Evolutionary conservation across 371 early-diverging fungal genomes (phyloP).

Genomic region (Thermomucor indicae-seudaticae): DNA sequence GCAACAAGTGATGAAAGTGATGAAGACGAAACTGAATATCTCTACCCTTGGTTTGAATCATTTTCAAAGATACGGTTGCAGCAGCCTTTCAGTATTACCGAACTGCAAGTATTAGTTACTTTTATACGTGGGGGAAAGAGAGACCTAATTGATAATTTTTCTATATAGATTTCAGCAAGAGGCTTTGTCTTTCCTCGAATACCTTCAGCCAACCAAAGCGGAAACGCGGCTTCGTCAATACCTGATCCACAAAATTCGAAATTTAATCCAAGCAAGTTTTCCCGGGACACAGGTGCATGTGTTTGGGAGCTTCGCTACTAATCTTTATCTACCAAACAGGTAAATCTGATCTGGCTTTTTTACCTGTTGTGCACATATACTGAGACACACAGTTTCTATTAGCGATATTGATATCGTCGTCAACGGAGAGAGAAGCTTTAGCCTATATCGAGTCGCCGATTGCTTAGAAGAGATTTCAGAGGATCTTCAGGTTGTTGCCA

Average conservation of each 20-base stretch:
- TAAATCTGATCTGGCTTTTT: constrained; percentile 14
- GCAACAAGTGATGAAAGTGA: no score
- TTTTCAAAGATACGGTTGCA: no score
- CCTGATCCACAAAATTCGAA: constrained; percentile 59
- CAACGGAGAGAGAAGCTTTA: constrained; percentile 11
- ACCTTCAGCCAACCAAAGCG: constrained; percentile 72
- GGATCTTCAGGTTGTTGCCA: constrained; percentile 40
- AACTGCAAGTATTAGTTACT: no score
- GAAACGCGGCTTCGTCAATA: constrained; percentile 75
- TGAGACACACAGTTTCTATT: not conserved
- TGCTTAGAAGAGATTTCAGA: constrained; percentile 17
- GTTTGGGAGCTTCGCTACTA: constrained; percentile 87
- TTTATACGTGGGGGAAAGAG: no score
- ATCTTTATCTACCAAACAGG: constrained; percentile 79
- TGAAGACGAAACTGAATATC: no score
- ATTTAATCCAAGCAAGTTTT: constrained; percentile 39
- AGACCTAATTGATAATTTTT: no score
- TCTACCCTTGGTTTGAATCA: no score
- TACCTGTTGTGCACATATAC: not conserved
- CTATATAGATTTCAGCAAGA: constrained; percentile 26
- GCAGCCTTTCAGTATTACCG: no score
- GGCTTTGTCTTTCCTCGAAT: constrained; percentile 33
- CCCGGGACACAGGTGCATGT: constrained; percentile 47
- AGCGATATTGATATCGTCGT: constrained; percentile 84
- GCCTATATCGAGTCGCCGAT: constrained; percentile 9